Evolutionary conservation across 441 rosid genomes (phyloP).

Genomic region (Populus hybrid): DNA sequence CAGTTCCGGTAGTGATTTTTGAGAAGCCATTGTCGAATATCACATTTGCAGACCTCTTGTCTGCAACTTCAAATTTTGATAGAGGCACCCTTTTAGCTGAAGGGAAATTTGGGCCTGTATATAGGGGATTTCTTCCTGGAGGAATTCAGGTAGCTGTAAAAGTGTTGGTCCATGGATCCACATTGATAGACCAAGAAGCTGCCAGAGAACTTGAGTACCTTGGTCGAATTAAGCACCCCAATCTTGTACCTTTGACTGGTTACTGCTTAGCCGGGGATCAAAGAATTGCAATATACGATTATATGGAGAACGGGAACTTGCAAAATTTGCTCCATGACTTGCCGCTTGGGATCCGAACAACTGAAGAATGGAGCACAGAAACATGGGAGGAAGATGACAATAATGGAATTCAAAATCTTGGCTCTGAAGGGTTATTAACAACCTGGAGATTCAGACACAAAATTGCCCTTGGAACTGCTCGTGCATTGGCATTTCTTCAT

Average conservation of each 20-base stretch:
- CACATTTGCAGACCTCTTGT: constrained; percentile 82
- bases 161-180: constrained; percentile 87
- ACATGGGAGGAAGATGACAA: constrained; percentile 73
- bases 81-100: constrained; percentile 85
- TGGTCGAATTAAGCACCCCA: constrained; percentile 83
- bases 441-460: constrained; percentile 42
- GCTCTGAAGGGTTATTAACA: constrained; percentile 52
- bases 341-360: constrained; percentile 74
- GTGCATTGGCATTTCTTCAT: no score
- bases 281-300: constrained; percentile 87
- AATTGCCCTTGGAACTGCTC: no score
- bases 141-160: constrained; percentile 93
- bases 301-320: constrained; percentile 96
- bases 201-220: constrained; percentile 90
- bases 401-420: constrained; percentile 58
- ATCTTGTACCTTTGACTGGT: constrained; percentile 86
- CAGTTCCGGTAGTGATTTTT: constrained; percentile 71
- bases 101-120: constrained; percentile 95
- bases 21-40: constrained; percentile 87
- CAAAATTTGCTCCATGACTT: constrained; percentile 82
- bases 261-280: constrained; percentile 93
- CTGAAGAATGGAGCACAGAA: constrained; percentile 89
- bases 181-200: constrained; percentile 83
- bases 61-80: constrained; percentile 86
- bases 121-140: constrained; percentile 83